Conservation (phyloP, 75 land plant species). For the Pinus albicaulis region DNA sequence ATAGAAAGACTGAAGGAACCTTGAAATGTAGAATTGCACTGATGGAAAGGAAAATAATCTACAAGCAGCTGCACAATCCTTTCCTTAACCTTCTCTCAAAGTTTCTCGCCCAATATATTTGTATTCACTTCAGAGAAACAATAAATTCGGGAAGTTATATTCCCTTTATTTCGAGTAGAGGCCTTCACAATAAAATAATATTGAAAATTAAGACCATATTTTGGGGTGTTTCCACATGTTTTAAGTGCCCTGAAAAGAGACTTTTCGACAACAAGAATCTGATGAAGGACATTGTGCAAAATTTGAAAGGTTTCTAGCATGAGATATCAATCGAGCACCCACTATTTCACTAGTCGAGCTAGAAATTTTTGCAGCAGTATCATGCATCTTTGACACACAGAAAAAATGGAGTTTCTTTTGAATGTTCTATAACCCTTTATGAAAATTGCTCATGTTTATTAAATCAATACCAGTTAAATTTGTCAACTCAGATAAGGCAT, state of each 20-base stretch:
- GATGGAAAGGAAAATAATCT: too few relatives aligned
- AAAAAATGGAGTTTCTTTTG: slow-evolving; percentile 72
- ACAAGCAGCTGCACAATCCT: too few relatives aligned
- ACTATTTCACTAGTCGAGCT: slow-evolving; percentile 94
- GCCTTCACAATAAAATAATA: slow-evolving; percentile 74
- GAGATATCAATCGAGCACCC: slow-evolving; percentile 98
- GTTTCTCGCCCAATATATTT: too few relatives aligned
- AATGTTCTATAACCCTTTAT: slow-evolving; percentile 78
- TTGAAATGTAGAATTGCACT: too few relatives aligned
- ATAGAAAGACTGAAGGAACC: too few relatives aligned
- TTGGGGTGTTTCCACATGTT: slow-evolving; percentile 89
- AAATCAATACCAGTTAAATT: slow-evolving; percentile 92
- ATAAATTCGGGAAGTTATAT: too few relatives aligned
- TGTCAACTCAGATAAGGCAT: slow-evolving; percentile 55
- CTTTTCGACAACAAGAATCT: slow-evolving; percentile 98
- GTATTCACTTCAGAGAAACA: too few relatives aligned
- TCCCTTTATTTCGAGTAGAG: too few relatives aligned
- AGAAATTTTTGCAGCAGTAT: slow-evolving; percentile 93
- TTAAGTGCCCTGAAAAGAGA: slow-evolving; percentile 96
- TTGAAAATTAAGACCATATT: slow-evolving; percentile 95
- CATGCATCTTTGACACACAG: too few relatives aligned
- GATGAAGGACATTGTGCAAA: slow-evolving; percentile 93
- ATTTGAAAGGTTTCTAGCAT: slow-evolving; percentile 46
- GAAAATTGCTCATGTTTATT: too few relatives aligned
- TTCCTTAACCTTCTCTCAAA: too few relatives aligned